Evolutionary conservation across 768 basidiomycete genomes (phyloP).

Genomic region (Vishniacozyma victoriae): DNA sequence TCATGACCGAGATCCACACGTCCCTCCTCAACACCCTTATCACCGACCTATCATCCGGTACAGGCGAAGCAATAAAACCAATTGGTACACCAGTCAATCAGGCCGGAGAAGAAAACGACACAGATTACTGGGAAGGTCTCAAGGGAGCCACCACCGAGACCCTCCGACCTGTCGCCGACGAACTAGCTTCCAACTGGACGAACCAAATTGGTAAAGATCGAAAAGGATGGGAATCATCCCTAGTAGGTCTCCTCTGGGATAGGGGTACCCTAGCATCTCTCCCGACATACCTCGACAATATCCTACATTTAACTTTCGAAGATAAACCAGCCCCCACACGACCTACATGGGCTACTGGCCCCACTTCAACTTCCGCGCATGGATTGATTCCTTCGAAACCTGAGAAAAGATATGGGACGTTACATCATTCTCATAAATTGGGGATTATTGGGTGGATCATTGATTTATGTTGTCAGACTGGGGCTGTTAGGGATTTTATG

Average conservation of each 20-base stretch:
- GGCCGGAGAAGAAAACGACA: conserved; percentile 26
- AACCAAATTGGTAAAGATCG: conserved; percentile 31
- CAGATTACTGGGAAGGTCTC: conserved; percentile 42
- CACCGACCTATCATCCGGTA: conserved; percentile 53
- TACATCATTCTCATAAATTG: conserved; percentile 74
- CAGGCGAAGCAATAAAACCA: neutral
- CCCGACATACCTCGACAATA: conserved; percentile 51
- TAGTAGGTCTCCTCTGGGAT: conserved; percentile 44
- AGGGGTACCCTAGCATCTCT: conserved; percentile 56
- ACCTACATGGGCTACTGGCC: conserved; percentile 44
- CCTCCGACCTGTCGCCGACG: conserved; percentile 19
- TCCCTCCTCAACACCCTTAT: conserved; percentile 76
- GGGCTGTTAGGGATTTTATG: conserved; percentile 78
- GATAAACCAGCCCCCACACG: conserved; percentile 41
- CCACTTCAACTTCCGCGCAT: conserved; percentile 12
- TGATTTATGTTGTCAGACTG: conserved; percentile 83
- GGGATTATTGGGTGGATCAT: conserved; percentile 81
- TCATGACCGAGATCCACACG: conserved; percentile 84
- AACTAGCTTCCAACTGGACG: conserved; percentile 26
- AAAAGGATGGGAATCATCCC: conserved; percentile 41
- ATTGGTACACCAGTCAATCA: conserved; percentile 18
- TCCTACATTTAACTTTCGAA: conserved; percentile 39
- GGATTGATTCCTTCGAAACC: conserved; percentile 47
- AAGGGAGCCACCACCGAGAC: conserved; percentile 41
- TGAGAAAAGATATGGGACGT: conserved; percentile 63